Percentiles rank a stretch among this genome's conserved stretches.
phyloP scores from a whole-genome alignment of 441 rosid species.

The Cnidoscolus chayamansa region DNA sequence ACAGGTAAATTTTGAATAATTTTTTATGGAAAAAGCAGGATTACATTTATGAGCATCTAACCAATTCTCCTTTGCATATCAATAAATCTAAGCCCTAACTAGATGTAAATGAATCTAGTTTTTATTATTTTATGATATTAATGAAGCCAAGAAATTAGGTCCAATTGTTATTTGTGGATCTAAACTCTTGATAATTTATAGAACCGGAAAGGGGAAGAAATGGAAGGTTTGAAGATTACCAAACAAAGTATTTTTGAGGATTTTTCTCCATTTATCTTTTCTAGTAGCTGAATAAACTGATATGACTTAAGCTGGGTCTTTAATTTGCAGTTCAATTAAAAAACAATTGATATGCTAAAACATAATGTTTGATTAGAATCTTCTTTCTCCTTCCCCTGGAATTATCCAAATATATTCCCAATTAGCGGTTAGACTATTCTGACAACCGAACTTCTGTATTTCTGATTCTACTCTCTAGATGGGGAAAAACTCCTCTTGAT shows the following conservation, averaged over 20 bases:
- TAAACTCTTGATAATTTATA: too few relatives aligned
- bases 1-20: slow-evolving; percentile 48
- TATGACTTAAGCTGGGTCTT: neutral
- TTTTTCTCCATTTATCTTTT: neutral
- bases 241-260: neutral
- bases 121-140: neutral
- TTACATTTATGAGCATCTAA: neutral
- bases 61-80: neutral
- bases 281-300: neutral
- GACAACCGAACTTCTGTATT: neutral
- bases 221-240: neutral
- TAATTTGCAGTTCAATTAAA: neutral
- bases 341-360: neutral
- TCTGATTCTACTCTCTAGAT: slow-evolving; percentile 37
- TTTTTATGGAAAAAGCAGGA: neutral
- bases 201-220: too few relatives aligned
- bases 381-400: too few relatives aligned
- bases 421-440: neutral
- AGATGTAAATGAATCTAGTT: slow-evolving; percentile 4
- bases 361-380: too few relatives aligned
- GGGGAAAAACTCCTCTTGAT: slow-evolving; percentile 83
- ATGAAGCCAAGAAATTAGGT: neutral
- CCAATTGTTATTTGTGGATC: too few relatives aligned
- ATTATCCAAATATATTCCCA: neutral
- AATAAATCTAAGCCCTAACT: slow-evolving; percentile 1